Conservation (phyloP, 495 filamentous ascomycete genomes). For the Delitschia confertaspora region DNA sequence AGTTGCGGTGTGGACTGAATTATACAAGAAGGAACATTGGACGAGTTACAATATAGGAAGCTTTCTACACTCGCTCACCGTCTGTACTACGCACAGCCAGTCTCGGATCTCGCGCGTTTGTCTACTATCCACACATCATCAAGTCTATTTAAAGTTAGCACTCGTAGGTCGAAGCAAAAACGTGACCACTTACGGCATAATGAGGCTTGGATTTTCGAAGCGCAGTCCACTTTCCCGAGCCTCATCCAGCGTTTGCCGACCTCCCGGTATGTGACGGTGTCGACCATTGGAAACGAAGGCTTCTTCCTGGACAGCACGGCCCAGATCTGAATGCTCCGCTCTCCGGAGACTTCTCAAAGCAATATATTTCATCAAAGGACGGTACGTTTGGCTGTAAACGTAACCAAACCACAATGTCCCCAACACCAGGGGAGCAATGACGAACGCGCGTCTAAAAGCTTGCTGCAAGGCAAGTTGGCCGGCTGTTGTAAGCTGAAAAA, state of each 20-base stretch:
- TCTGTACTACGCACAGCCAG: slow-evolving; percentile 11
- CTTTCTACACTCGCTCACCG: slow-evolving; percentile 4
- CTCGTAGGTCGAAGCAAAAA: slow-evolving; percentile 2
- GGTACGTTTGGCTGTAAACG: slow-evolving; percentile 63
- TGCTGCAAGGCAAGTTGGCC: slow-evolving; percentile 69
- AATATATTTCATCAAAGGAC: slow-evolving; percentile 84
- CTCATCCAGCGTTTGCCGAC: slow-evolving; percentile 55
- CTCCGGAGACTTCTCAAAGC: slow-evolving; percentile 73
- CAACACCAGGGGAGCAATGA: slow-evolving; percentile 67
- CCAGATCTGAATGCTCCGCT: slow-evolving; percentile 38
- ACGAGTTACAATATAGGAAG: neutral
- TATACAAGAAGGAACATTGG: slow-evolving; percentile 8
- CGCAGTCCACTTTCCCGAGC: slow-evolving; percentile 52
- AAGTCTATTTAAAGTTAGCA: slow-evolving; percentile 23
- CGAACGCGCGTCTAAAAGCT: slow-evolving; percentile 58
- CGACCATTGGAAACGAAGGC: slow-evolving; percentile 2
- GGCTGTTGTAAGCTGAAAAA: slow-evolving; percentile 87
- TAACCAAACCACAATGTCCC: slow-evolving; percentile 79
- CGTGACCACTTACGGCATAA: slow-evolving; percentile 47
- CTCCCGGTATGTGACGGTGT: slow-evolving; percentile 20
- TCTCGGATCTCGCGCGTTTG: slow-evolving; percentile 25
- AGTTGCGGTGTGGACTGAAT: too few relatives aligned
- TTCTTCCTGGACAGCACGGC: slow-evolving; percentile 13
- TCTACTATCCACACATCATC: slow-evolving; percentile 35
- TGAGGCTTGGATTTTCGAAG: slow-evolving; percentile 70